Evolutionary conservation across 1,284 basidiomycete species (phyloP).

Genomic region (Cryptococcus amylolentus): DNA sequence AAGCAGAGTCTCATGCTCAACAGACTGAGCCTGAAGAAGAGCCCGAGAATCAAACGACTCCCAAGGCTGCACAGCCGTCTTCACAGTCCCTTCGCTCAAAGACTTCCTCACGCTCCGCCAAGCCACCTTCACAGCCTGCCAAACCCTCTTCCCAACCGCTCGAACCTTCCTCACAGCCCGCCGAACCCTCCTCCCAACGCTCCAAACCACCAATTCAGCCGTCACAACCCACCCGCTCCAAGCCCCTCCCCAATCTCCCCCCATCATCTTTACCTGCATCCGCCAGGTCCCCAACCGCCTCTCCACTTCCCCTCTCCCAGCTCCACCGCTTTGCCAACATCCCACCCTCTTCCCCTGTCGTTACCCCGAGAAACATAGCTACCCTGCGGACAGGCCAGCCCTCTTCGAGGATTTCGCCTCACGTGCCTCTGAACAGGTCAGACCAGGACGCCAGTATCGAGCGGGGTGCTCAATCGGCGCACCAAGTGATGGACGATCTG

Average conservation of each 20-base stretch:
- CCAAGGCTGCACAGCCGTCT: neutral
- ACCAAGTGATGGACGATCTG: slow-evolving; percentile 32
- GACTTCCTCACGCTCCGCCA: neutral
- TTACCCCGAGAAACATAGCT: slow-evolving; percentile 11
- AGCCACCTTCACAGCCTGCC: neutral
- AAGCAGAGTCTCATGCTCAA: neutral
- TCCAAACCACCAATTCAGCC: neutral
- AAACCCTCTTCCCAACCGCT: neutral
- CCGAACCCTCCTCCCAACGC: slow-evolving; percentile 12
- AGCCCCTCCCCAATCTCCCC: slow-evolving; percentile 15
- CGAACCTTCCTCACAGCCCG: slow-evolving; percentile 2
- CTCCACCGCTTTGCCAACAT: slow-evolving; percentile 35
- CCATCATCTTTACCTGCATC: neutral
- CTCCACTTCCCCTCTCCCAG: slow-evolving; percentile 12
- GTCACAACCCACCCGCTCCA: slow-evolving; percentile 1
- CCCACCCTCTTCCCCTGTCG: slow-evolving; percentile 23
- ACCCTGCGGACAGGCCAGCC: slow-evolving; percentile 7
- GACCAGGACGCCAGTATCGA: slow-evolving; percentile 18
- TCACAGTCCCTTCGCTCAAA: neutral
- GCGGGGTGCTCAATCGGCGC: slow-evolving; percentile 29
- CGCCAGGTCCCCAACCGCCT: slow-evolving; percentile 1
- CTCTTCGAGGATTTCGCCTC: slow-evolving; percentile 5
- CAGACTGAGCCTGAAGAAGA: neutral
- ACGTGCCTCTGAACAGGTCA: slow-evolving; percentile 11
- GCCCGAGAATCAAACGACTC: neutral